Evolutionary conservation across 2,329 filamentous ascomycete genomes (phyloP).

Genomic region (Trichoderma atroviride): DNA sequence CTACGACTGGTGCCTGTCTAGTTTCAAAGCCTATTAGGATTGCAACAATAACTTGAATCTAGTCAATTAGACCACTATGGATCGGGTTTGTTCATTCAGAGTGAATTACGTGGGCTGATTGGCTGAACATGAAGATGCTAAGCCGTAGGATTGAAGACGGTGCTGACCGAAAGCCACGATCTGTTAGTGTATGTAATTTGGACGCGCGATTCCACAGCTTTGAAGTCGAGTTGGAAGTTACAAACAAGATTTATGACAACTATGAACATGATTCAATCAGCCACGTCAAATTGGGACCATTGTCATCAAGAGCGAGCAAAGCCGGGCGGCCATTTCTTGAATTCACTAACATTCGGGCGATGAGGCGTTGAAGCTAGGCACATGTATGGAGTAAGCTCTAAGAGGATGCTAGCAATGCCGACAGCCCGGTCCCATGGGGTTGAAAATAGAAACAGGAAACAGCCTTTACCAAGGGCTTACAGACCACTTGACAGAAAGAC

Average conservation of each 20-base stretch:
- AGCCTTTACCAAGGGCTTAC: conserved; percentile 3
- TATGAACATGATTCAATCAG: neutral
- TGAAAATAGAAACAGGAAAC: conserved; percentile 1
- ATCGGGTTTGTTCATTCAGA: neutral
- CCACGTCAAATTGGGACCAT: neutral
- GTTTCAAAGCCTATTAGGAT: neutral
- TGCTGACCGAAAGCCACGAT: neutral
- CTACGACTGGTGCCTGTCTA: neutral
- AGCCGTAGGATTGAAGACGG: neutral
- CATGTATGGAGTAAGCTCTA: conserved; percentile 11
- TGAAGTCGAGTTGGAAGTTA: rapidly evolving
- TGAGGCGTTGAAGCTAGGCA: neutral
- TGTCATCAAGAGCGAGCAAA: neutral
- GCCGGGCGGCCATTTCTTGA: neutral
- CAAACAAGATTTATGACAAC: neutral
- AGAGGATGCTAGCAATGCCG: neutral
- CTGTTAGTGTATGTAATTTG: neutral
- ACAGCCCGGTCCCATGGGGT: neutral
- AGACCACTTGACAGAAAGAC: neutral
- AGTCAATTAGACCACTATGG: neutral
- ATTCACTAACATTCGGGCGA: neutral
- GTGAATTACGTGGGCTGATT: conserved; percentile 11
- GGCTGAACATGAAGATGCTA: neutral
- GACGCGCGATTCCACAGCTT: neutral
- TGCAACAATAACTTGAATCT: neutral